Base-by-base conservation (phyloP, 2,329 filamentous ascomycete species). In the Paecilomyces sp. region DNA sequence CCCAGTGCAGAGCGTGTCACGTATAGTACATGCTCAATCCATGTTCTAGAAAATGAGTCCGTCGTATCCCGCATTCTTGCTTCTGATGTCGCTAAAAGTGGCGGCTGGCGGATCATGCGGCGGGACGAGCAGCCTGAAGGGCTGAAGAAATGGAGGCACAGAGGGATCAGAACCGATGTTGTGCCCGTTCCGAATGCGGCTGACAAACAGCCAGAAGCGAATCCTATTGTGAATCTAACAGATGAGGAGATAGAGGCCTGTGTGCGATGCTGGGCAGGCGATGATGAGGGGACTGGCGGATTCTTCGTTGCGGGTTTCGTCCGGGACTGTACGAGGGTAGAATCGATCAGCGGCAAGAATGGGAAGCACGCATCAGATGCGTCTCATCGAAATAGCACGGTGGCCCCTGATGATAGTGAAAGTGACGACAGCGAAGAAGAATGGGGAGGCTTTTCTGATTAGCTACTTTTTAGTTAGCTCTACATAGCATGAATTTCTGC, bases 301-400 rank as follows among this genome's bases (percentile, higher is more conserved):
- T 97, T 99, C 75, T 99, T 99, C 67, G 90, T 97, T 22, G 91
- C 86, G n/a, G 91, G 83, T 0, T 96, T 99, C 74, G 83, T 91
- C 2, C 81, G 90, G 57, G 84, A 88, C n/a, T 15, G n/a, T 9
- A 18, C 41, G 1, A 47, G n/a, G n/a, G 41, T 15, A 8, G 41
- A 47, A 47, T 47, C 41, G 4, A 4, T 3, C n/a, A 22, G 41
- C n/a, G 41, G 41, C n/a, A 1, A 30, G 13, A 56, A 54, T 15
- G 58, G 30, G 30, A 41, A 60, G 47, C 1, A 63, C 8, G n/a
- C 15, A 47, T 47, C 41, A 18, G n/a, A n/a, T 41, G 8, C 4
- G 5, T 47, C 41, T 47, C 41, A 18, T 47, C 18, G 7, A 8
- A 47, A 47, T 22, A 5, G 15, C n/a, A 18, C 41, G 4, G 41